Evolutionary conservation across 179 eudicot species (phyloP).

Genomic region (Spergularia azorica): DNA sequence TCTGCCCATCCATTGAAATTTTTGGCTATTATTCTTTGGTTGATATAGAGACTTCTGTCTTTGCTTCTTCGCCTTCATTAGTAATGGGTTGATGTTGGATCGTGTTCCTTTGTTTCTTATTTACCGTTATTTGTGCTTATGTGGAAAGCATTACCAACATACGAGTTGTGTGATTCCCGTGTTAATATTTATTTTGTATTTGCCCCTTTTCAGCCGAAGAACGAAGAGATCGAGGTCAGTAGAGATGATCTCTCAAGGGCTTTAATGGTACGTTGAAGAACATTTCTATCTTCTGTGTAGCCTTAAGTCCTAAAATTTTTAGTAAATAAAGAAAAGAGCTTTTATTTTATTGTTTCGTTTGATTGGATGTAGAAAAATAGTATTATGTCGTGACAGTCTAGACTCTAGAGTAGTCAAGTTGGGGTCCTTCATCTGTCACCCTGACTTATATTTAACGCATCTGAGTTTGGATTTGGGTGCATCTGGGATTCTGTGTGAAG

Average conservation of each 20-base stretch:
- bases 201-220: constrained; percentile 50
- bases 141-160: constrained; percentile 8
- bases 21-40: no score
- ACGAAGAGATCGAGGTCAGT: constrained; percentile 71
- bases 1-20: no score
- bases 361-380: no score
- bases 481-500: not conserved
- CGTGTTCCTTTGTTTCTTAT: not conserved
- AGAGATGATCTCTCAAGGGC: constrained; percentile 86
- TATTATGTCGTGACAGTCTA: not conserved
- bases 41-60: no score
- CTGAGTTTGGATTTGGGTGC: constrained; percentile 2
- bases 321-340: not conserved
- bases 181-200: not conserved
- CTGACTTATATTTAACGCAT: not conserved
- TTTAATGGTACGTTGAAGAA: constrained; percentile 63
- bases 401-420: not conserved
- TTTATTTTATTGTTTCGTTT: not conserved
- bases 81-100: no score
- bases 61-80: no score
- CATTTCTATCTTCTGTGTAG: constrained; percentile 7
- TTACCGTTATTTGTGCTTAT: not conserved
- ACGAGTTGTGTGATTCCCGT: constrained; percentile 6
- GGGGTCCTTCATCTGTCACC: not conserved
- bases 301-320: not conserved